Evolutionary conservation across 805 yeast species (phyloP).

Genomic region (Priceomyces medius): DNA sequence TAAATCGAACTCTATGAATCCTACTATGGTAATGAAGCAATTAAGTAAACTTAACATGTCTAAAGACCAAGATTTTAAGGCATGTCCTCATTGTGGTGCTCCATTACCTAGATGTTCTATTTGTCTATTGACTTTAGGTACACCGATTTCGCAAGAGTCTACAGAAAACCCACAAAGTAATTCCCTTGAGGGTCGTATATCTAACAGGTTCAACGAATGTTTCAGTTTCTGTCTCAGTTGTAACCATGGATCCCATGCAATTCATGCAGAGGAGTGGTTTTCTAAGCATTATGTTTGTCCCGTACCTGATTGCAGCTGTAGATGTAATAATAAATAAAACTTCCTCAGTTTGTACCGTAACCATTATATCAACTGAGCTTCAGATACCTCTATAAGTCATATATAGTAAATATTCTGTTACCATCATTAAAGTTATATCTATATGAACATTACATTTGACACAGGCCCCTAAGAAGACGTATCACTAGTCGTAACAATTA

Average conservation of each 20-base stretch:
- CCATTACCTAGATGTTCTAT: conserved; percentile 89
- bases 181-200: conserved; percentile 23
- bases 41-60: conserved; percentile 28
- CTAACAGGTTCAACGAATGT: conserved; percentile 67
- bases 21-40: conserved; percentile 29
- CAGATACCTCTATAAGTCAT: too few species aligned
- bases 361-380: too few species aligned
- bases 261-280: conserved; percentile 97
- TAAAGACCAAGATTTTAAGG: conserved; percentile 23
- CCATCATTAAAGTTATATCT: too few species aligned
- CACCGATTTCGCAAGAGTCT: conserved; percentile 49
- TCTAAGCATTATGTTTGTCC: conserved; percentile 85
- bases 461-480: neutral
- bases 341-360: too few species aligned
- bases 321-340: conserved; percentile 63
- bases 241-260: conserved; percentile 92
- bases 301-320: conserved; percentile 87
- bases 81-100: conserved; percentile 84
- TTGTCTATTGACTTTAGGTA: conserved; percentile 78
- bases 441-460: neutral
- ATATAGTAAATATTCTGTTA: too few species aligned
- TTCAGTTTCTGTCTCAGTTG: conserved; percentile 89
- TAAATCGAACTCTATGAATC: conserved; percentile 14
- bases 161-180: conserved; percentile 22
- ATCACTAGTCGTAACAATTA: too few species aligned